Evolutionary conservation across 345 rosid genomes (phyloP), one percentile per base, ranked within the genome.

Genomic region (Litchi chinensis): DNA sequence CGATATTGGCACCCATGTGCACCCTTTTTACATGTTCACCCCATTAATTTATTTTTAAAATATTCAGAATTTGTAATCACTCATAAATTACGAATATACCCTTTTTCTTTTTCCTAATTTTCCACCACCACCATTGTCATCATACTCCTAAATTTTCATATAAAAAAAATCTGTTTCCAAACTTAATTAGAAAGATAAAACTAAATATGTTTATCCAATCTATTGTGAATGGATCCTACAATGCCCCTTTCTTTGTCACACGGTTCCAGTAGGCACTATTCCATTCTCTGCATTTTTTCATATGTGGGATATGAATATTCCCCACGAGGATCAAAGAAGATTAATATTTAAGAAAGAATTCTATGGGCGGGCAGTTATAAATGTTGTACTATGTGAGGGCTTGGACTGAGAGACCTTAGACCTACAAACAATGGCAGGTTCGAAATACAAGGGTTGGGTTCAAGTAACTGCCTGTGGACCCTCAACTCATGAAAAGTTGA

Each of bases 361-460:
- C 64, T 87, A 81, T 40, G 92, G 98, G 7, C 84, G 87, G 66
- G 97, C 86, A 68, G 85, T 82, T 7, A 82, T 88, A 76, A 92
- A 88, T 60, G 91, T 87, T 4, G 83, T 94, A 54, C 92, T 97
- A 26, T 91, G 95, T 44, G 98, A 94, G 83, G 97, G 94, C 7
- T 44, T 68, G 10, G 97, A 88, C 80, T 2, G 97, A 90, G 85
- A 89, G 98, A 83, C 94, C 98, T 0, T 97, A 94, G 89, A 88
- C 90, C 0, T 92, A 91, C 82, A 94, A 92, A 86, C 97, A 85
- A 54, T 94, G 98, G 98, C 93, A 89, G 71, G 80, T 64, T 3
- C 82, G 98, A 68, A 82, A 69, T 56, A 77, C 57, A 60, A 80
- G 93, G 78, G 95, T 93, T 0, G 97, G 98, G 74, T 92, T 94